Evolutionary conservation across 2,329 filamentous ascomycete species (phyloP), one percentile per base, ranked within the genome.

Genomic region (Xylaria sp.): DNA sequence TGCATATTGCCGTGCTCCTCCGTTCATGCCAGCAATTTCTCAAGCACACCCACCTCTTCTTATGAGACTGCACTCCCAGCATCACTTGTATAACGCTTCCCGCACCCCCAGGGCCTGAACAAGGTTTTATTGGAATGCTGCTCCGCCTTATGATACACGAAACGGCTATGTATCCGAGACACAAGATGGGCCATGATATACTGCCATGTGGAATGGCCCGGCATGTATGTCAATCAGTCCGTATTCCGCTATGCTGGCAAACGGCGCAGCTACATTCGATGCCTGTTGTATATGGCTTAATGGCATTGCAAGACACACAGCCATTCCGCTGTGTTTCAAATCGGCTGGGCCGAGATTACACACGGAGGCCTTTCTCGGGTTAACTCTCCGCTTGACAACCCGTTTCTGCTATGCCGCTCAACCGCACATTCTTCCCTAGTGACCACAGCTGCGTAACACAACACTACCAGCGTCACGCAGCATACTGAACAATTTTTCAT

Each of bases 361-460:
- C 54, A 48, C 56, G 47, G 53, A 44, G 47, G 18, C 39, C 38
- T 41, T 19, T 46, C 42, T 49, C 48, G 46, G 46, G 48, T 51
- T 55, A 50, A 60, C 43, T 47, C 43, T 29, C 41, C 39, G 40
- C 43, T 39, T 48, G 46, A 50, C 48, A 52, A 52, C 19, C 40
- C 40, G 42, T 52, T 24, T 48, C 45, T 48, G 48, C 56, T 56
- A 56, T 48, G 58, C 58, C 58, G 48, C 50, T 54, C 43, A 38
- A 50, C 52, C 50, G 58, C 52, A 50, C 50, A 13, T 52, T 61
- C 8, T 52, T 61, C 58, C 55, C 54, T 54, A 51, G 29, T 47
- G 38, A 47, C 45, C 34, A 44, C 47, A 50, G 17, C 44, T 54
- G 44, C 52, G 49, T 52, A 42, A 16, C 39, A n/a, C 26, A 43